phyloP scores from a whole-genome alignment of 2,329 filamentous ascomycete species.

The Xylaria sp. region DNA sequence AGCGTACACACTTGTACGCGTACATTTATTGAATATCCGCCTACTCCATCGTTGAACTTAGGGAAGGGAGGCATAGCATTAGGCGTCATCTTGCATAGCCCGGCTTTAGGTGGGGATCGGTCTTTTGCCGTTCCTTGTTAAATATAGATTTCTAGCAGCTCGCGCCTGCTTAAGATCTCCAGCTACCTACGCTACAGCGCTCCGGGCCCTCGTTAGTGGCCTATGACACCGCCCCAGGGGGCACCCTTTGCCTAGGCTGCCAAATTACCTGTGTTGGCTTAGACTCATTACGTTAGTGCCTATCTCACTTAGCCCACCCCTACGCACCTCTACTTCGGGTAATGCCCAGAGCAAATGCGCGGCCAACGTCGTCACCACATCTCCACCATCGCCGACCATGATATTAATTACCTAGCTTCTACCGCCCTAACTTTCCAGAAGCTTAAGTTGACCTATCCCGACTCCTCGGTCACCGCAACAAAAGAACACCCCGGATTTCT shows the following conservation, averaged over 20 bases:
- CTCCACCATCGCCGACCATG: constrained; percentile 9
- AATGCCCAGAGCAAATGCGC: constrained; percentile 6
- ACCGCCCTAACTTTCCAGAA: background rate
- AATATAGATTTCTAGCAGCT: constrained; percentile 10
- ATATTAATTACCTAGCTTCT: background rate
- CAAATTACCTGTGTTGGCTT: background rate
- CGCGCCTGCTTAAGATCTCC: background rate
- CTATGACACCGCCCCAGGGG: background rate
- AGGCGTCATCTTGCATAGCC: constrained; percentile 22
- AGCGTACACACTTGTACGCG: background rate
- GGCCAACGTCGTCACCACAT: constrained; percentile 26
- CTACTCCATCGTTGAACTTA: no score
- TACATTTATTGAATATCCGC: no score
- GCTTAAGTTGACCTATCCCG: background rate
- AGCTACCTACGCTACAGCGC: background rate
- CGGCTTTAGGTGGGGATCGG: background rate
- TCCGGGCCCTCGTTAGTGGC: background rate
- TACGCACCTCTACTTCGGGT: background rate
- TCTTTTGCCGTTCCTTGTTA: no score
- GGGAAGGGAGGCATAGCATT: background rate
- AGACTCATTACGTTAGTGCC: background rate
- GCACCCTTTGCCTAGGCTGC: background rate
- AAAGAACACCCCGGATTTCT: background rate
- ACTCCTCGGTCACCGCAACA: background rate
- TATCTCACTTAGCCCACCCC: background rate